phyloP scores from a whole-genome alignment of 2,329 filamentous ascomycete species.

The Pyricularia sp. region DNA sequence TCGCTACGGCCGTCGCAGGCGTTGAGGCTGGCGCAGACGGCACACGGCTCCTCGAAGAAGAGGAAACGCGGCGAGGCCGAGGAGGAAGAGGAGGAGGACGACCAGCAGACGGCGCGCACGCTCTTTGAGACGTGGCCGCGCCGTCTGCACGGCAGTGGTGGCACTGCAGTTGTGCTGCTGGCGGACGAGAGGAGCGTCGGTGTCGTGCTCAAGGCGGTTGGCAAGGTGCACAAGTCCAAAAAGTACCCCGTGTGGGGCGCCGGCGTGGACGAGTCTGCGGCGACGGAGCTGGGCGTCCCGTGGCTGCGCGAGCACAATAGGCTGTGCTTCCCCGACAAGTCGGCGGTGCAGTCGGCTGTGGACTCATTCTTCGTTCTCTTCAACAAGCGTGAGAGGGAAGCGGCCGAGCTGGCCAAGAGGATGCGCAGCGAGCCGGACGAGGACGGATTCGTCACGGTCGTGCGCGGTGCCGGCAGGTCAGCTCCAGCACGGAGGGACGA shows the following conservation, averaged over 20 bases:
- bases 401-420: slow-evolving; percentile 45
- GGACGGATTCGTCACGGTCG: slow-evolving; percentile 91
- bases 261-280: slow-evolving; percentile 39
- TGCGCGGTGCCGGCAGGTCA: slow-evolving; percentile 54
- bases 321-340: slow-evolving; percentile 56
- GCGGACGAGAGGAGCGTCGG: slow-evolving; percentile 73
- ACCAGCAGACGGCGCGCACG: slow-evolving; percentile 31
- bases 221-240: slow-evolving; percentile 46
- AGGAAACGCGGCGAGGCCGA: slow-evolving; percentile 29
- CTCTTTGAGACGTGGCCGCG: slow-evolving; percentile 65
- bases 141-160: slow-evolving; percentile 56
- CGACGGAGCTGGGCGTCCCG: slow-evolving; percentile 42
- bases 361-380: slow-evolving; percentile 83
- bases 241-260: slow-evolving; percentile 58
- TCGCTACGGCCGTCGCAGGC: slow-evolving; percentile 29
- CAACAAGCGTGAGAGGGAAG: slow-evolving; percentile 54
- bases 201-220: slow-evolving; percentile 60
- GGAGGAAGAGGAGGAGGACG: slow-evolving; percentile 34
- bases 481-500: slow-evolving; percentile 66
- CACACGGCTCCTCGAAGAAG: slow-evolving; percentile 30
- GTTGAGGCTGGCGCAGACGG: slow-evolving; percentile 19
- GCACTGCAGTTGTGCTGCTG: slow-evolving; percentile 68
- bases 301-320: slow-evolving; percentile 55
- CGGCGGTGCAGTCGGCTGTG: slow-evolving; percentile 55
- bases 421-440: slow-evolving; percentile 74